phyloP scores from a whole-genome alignment of 2,329 filamentous ascomycete genomes.

The Sarocladium oryzae region DNA sequence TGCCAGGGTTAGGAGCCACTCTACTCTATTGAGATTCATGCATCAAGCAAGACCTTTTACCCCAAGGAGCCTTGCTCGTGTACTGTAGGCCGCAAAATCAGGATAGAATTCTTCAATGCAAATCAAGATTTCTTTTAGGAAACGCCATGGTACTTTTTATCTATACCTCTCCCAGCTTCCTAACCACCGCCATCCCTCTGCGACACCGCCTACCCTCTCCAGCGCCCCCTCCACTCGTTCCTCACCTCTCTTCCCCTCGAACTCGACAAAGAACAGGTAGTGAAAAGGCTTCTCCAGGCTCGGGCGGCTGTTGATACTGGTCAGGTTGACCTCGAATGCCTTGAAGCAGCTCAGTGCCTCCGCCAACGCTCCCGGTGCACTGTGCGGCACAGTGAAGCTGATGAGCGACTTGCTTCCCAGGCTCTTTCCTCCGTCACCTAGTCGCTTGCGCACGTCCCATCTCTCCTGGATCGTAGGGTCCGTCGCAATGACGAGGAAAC shows the following conservation, averaged over 20 bases:
- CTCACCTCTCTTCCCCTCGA: constrained; percentile 53
- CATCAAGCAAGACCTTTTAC: too few species aligned
- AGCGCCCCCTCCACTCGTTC: constrained; percentile 56
- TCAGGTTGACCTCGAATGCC: constrained; percentile 68
- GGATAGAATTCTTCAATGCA: neutral
- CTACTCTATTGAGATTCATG: too few species aligned
- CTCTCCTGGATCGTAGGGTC: constrained; percentile 20
- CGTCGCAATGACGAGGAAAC: constrained; percentile 63
- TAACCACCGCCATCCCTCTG: constrained; percentile 60
- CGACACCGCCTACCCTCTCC: constrained; percentile 48
- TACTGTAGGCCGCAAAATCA: neutral
- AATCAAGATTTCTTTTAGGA: neutral
- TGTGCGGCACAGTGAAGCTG: constrained; percentile 76
- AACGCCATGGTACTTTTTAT: constrained; percentile 20
- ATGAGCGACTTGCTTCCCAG: constrained; percentile 62
- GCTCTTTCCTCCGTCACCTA: neutral
- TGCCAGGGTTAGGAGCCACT: neutral
- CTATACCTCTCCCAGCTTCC: constrained; percentile 55
- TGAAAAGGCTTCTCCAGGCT: constrained; percentile 71
- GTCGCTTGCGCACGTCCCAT: constrained; percentile 19
- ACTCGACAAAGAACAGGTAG: constrained; percentile 94
- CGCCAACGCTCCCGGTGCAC: constrained; percentile 73
- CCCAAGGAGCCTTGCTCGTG: too few species aligned
- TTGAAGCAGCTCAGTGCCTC: constrained; percentile 76
- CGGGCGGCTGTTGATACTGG: constrained; percentile 82